Evolutionary conservation across 2,329 filamentous ascomycete genomes (phyloP), one percentile per base, ranked within the genome.

Genomic region (Exophiala aquamarina): DNA sequence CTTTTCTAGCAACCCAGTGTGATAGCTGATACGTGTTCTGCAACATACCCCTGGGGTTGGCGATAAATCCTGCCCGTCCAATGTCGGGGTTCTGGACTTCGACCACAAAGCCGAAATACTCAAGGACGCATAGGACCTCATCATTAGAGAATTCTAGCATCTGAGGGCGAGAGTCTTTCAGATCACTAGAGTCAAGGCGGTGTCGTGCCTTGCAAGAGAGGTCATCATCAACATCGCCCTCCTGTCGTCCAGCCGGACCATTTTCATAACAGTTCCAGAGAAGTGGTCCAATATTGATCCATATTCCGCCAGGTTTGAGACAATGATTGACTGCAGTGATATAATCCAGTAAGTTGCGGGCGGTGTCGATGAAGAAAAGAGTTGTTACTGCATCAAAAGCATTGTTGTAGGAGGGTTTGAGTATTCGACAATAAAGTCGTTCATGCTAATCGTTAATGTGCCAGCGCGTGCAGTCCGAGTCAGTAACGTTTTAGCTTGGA

Each of bases 341-440:
- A 63, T 97, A 98, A 2, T 86, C 81, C 44, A 97, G 86, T 23
- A 96, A 66, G 64, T 98, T 97, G 1, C 92, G 91, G 3, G 93
- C 92, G 1, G 93, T 98, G 65, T 98, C 93, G 46, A 97, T 84
- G 71, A 98, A 98, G 71, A 97, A 98, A 10, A 95, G 87, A 2
- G 87, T 88, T 0, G 87, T 83, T 2, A 97, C 89, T 1, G 86
- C 90, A 61, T 95, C 84, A 65, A 90, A 97, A 0, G 67, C n/a
- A 60, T 1, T 75, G 76, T 6, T 70, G 66, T 58, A 88, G 80
- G 1, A 78, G 76, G 1, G 78, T 73, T 48, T 84, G 75, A 2
- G 19, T 17, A n/a, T 31, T 9, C 65, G 97, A 98, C 1, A 47
- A 93, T 79, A 62, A 98, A 97, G 64, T 98, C 93, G 3, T 89